Evolutionary conservation across 306 rosid genomes (phyloP).

Genomic region (Canavalia ensiformis): DNA sequence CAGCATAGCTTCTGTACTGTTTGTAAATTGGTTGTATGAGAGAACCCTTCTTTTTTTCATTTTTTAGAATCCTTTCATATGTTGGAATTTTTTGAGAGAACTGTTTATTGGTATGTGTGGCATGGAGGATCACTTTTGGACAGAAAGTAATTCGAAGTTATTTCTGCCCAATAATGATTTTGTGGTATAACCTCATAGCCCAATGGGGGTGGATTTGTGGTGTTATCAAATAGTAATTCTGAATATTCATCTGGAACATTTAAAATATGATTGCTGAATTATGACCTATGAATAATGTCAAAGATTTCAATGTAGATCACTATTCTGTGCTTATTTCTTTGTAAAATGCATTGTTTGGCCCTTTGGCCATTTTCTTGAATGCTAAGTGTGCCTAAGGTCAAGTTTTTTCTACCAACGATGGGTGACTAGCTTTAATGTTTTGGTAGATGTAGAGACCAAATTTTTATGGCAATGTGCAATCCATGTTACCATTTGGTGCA

Average conservation of each 20-base stretch:
- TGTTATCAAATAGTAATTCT: neutral
- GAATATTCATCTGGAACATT: neutral
- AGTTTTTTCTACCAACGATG: neutral
- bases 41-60: neutral
- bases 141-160: neutral
- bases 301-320: neutral
- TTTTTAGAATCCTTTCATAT: neutral
- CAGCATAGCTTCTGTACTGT: constrained; percentile 9
- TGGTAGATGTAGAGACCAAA: neutral
- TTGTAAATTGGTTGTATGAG: neutral
- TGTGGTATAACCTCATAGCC: neutral
- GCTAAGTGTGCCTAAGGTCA: neutral
- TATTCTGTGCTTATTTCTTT: neutral
- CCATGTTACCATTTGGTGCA: too few species aligned
- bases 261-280: neutral
- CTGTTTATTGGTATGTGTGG: neutral
- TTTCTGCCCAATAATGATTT: neutral
- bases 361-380: neutral
- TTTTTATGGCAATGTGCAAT: too few species aligned
- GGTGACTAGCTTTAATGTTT: neutral
- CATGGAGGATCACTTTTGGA: neutral
- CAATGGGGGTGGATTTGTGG: neutral
- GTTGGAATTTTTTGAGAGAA: neutral
- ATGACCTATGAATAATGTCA: neutral
- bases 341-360: neutral